Base-by-base conservation (phyloP, 352 stramenopile genomes). In the Phytophthora sp. region DNA sequence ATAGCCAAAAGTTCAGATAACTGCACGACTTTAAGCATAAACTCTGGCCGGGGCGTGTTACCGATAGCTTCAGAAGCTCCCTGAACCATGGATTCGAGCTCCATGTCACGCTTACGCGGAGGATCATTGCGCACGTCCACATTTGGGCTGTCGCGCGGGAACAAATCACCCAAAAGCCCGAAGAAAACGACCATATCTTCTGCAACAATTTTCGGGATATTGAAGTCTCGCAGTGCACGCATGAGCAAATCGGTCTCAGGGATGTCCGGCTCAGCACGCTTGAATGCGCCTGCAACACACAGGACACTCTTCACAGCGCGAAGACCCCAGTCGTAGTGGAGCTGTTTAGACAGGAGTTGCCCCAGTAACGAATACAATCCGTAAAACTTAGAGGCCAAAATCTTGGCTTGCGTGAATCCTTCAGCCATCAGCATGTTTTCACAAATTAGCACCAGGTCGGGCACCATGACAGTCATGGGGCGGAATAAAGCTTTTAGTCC, bases 341-440 rank as follows among this genome's bases (percentile, higher is more conserved):
- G 65, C 49, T 98, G 94, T 55, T 98, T 98, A 2, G 89, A 97
- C 10, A 99, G 71, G 17, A 98, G 78, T 53, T 98, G 92, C 1
- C 89, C 88, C 4, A 98, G 77, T 31, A 98, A 68, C 21, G 91
- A 97, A 68, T 98, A 99, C 24, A 99, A 78, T 0, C 92, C 93
- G 48, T 98, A 98, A 58, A 99, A 98, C 69, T 99, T 99, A 30
- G 89, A 97, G 9, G 96, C 95, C 4, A 99, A 77, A 20, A 96
- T 90, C 72, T 98, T 98, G 27, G 92, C 92, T 28, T 97, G 84
- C 21, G 95, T 97, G 58, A 99, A 99, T 7, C 96, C 96, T 79
- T 98, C 92, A 4, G 94, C 94, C 92, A 98, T 98, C 31, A 99
- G 77, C 92, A 99, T 98, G 72, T 98, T 98, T 71, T 99, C 96